A percentile compares a stretch with the other conserved stretches of the same genome.
Conservation (phyloP, 352 stramenopile genomes). For the Aphanomyces cochlioides region DNA sequence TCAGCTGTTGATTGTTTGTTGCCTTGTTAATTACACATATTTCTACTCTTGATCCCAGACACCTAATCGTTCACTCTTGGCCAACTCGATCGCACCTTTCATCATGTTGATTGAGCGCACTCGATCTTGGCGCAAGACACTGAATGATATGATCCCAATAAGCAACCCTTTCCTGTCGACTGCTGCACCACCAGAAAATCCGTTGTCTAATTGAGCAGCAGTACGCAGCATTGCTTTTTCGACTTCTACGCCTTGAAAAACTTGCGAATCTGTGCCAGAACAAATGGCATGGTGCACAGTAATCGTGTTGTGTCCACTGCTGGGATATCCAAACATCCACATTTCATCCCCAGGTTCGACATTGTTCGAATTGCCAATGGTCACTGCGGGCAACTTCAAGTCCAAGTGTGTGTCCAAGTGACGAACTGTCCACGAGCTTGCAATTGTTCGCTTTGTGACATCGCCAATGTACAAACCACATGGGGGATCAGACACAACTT, state of each 20-base stretch:
- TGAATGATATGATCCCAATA: constrained; percentile 85
- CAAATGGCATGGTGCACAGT: constrained; percentile 87
- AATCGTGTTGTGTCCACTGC: constrained; percentile 86
- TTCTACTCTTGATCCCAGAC: background rate
- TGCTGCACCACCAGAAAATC: constrained; percentile 76
- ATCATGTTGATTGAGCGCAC: constrained; percentile 88
- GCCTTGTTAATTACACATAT: no score
- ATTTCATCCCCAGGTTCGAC: constrained; percentile 84
- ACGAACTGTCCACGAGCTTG: constrained; percentile 74
- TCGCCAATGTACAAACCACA: constrained; percentile 87
- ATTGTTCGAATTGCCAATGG: constrained; percentile 86
- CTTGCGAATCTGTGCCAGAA: constrained; percentile 81
- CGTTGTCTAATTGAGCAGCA: constrained; percentile 79
- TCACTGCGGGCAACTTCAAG: constrained; percentile 66
- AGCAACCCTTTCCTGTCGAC: constrained; percentile 83
- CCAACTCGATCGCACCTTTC: constrained; percentile 78
- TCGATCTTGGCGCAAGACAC: constrained; percentile 76
- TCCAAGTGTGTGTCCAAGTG: constrained; percentile 1
- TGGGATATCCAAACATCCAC: constrained; percentile 89
- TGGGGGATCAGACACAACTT: constrained; percentile 79
- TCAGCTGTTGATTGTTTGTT: no score
- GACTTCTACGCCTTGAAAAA: constrained; percentile 80
- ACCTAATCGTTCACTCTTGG: constrained; percentile 52
- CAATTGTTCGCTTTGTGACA: constrained; percentile 82
- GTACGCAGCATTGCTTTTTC: constrained; percentile 84